Conservation (phyloP, 257 asterid species). For the Nicotiana noctiflora region DNA sequence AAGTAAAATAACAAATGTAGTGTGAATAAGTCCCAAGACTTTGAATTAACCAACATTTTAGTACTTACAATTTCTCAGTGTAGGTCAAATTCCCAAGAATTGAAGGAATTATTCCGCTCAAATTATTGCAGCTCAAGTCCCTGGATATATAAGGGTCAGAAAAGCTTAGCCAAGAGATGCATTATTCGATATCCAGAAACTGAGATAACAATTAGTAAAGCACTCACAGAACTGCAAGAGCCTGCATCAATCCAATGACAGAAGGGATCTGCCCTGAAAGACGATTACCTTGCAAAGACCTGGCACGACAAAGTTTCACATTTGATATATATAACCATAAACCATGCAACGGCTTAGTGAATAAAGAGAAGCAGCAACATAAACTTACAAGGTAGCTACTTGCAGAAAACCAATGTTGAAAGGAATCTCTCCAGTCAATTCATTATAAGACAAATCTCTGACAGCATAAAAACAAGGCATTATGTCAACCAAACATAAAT, state of each 20-base stretch:
- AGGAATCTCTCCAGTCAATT: conserved; percentile 74
- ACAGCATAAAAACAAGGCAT: background rate
- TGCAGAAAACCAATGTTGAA: conserved; percentile 96
- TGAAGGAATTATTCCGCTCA: conserved; percentile 85
- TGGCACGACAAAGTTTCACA: background rate
- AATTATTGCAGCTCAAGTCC: conserved; percentile 77
- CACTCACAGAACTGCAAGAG: conserved; percentile 93
- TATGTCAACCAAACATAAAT: background rate
- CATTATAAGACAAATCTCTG: conserved; percentile 91
- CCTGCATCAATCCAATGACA: conserved; percentile 97
- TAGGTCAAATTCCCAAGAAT: conserved; percentile 86
- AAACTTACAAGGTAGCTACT: conserved; percentile 92
- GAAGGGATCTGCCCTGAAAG: conserved; percentile 81
- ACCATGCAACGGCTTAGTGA: background rate
- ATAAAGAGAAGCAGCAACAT: background rate
- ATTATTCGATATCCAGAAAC: background rate
- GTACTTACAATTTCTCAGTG: conserved; percentile 84
- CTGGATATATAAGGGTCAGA: conserved; percentile 23
- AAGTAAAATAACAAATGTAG: background rate
- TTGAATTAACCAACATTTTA: background rate
- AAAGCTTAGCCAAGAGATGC: background rate
- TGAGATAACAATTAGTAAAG: background rate
- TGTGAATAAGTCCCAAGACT: background rate
- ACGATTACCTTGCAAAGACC: conserved; percentile 57
- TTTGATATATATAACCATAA: background rate